phyloP scores from a whole-genome alignment of 2,329 filamentous ascomycete species.

The Pseudocercospora eumusae region DNA sequence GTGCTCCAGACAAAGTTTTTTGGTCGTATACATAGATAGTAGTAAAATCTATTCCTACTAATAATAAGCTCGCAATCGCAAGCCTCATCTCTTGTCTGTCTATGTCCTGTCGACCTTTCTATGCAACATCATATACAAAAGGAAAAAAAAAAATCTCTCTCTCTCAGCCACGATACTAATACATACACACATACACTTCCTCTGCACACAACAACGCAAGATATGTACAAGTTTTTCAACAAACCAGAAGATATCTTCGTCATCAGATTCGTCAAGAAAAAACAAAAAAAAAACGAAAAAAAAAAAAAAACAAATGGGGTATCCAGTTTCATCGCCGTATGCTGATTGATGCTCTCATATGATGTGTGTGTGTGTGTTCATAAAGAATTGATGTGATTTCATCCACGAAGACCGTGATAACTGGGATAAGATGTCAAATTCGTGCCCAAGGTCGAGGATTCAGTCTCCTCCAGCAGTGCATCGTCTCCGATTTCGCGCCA shows the following conservation, averaged over 20 bases:
- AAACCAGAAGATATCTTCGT: not conserved
- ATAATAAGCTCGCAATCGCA: too few species aligned
- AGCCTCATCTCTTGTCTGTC: not conserved
- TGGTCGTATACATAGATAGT: too few species aligned
- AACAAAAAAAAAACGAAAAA: not conserved
- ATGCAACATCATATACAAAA: not conserved
- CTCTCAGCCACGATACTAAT: slow-evolving; percentile 3
- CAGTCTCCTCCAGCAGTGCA: slow-evolving; percentile 23
- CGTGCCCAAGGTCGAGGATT: slow-evolving; percentile 13
- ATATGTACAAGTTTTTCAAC: slow-evolving; percentile 2
- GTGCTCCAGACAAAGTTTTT: too few species aligned
- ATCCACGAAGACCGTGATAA: slow-evolving; percentile 3
- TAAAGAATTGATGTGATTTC: not conserved
- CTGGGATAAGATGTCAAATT: not conserved
- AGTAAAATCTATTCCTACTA: not conserved
- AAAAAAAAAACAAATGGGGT: slow-evolving; percentile 4
- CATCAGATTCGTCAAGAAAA: slow-evolving; percentile 13
- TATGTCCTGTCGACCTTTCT: not conserved
- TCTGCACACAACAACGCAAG: too few species aligned
- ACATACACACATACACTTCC: too few species aligned
- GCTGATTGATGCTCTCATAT: not conserved
- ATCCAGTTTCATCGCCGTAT: slow-evolving; percentile 10
- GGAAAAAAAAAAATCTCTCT: too few species aligned
- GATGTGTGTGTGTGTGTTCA: not conserved
- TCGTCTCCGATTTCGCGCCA: slow-evolving; percentile 74